phyloP scores from a whole-genome alignment of 331 rosid genomes.

The Acacia concinna region DNA sequence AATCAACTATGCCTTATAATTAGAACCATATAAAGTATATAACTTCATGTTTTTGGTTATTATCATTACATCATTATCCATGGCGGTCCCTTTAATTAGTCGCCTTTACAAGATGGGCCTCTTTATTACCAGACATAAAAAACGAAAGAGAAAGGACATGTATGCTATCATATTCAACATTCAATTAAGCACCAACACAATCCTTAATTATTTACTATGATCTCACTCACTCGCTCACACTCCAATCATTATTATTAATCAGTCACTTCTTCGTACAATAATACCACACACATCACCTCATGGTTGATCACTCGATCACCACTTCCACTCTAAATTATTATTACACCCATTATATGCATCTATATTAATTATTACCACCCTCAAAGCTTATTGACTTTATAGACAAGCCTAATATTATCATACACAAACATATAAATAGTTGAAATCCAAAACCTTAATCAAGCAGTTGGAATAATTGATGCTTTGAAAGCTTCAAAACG shows the following conservation, averaged over 20 bases:
- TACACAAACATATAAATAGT: not conserved
- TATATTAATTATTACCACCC: too few species aligned
- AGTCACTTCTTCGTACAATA: not conserved
- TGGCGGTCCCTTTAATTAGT: not conserved
- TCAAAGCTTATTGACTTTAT: not conserved
- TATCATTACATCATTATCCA: not conserved
- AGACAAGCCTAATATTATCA: not conserved
- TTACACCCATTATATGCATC: not conserved
- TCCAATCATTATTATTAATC: not conserved
- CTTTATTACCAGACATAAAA: not conserved
- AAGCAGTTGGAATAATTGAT: constrained; percentile 60
- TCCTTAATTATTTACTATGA: not conserved
- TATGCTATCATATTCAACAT: not conserved
- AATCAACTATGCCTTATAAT: too few species aligned
- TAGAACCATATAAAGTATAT: too few species aligned
- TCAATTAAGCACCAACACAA: not conserved
- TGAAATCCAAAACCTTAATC: not conserved
- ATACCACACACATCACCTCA: not conserved
- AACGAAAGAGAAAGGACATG: not conserved
- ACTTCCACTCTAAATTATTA: not conserved
- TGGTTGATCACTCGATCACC: not conserved
- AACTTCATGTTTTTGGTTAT: too few species aligned
- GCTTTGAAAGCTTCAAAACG: constrained; percentile 74
- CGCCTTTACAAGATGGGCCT: not conserved
- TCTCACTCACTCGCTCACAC: not conserved